phyloP scores from a whole-genome alignment of 2,329 filamentous ascomycete genomes.

The Anisogramma anomala region DNA sequence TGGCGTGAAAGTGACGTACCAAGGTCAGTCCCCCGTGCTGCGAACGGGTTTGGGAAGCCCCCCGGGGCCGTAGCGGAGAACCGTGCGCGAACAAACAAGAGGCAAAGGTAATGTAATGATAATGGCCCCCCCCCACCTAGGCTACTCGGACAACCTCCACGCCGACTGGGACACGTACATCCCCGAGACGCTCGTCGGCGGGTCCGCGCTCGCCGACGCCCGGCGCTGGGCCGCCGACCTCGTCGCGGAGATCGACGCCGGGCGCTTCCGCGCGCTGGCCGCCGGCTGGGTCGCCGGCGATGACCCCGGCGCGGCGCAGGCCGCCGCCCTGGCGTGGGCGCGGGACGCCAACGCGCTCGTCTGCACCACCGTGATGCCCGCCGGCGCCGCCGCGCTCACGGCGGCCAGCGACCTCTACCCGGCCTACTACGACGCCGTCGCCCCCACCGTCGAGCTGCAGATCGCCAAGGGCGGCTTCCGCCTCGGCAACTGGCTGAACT shows the following conservation, averaged over 20 bases:
- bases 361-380: slow-evolving; percentile 28
- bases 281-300: slow-evolving; percentile 28
- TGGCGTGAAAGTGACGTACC: slow-evolving; percentile 41
- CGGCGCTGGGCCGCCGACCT: slow-evolving; percentile 26
- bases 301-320: slow-evolving; percentile 24
- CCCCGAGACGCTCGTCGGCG: slow-evolving; percentile 30
- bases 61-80: no score
- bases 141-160: slow-evolving; percentile 45
- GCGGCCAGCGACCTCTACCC: slow-evolving; percentile 28
- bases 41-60: neutral
- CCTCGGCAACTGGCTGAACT: slow-evolving; percentile 23
- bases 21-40: slow-evolving; percentile 18
- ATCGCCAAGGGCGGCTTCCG: slow-evolving; percentile 32
- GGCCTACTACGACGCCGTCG: slow-evolving; percentile 30
- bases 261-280: slow-evolving; percentile 23
- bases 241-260: slow-evolving; percentile 25
- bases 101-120: neutral
- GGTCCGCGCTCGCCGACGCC: slow-evolving; percentile 21
- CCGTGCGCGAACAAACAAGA: no score
- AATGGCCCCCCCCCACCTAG: neutral
- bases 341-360: slow-evolving; percentile 31
- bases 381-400: slow-evolving; percentile 27
- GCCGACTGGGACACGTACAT: slow-evolving; percentile 48
- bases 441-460: slow-evolving; percentile 30
- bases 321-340: slow-evolving; percentile 32